Percentiles rank a stretch among this genome's conserved stretches.
phyloP scores from a whole-genome alignment of 176 grass and related monocot genomes.

The Oryza glumipatula region DNA sequence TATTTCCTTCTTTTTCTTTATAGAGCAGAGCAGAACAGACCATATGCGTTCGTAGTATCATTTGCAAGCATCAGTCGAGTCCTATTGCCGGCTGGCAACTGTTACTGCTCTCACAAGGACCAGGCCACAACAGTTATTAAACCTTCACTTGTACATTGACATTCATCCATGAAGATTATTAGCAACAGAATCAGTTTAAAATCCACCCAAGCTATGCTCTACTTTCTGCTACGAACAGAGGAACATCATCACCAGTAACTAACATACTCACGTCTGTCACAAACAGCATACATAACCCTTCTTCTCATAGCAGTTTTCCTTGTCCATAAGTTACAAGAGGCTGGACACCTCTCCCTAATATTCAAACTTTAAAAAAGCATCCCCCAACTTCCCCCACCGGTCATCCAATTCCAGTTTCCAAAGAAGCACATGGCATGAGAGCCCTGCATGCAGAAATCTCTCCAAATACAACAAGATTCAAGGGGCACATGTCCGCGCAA shows the following conservation, averaged over 20 bases:
- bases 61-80: too few species aligned
- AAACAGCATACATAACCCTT: background rate
- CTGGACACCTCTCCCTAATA: background rate
- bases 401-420: background rate
- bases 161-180: background rate
- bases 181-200: background rate
- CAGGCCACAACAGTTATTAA: background rate
- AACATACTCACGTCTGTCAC: background rate
- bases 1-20: too few species aligned
- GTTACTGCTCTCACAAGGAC: background rate
- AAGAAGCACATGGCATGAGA: background rate
- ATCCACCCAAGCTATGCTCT: background rate
- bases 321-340: background rate
- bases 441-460: conserved; percentile 15
- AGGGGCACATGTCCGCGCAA: background rate
- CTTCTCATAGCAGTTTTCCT: background rate
- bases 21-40: too few species aligned
- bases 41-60: too few species aligned
- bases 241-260: background rate
- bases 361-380: background rate
- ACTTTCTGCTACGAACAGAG: background rate
- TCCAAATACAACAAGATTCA: conserved; percentile 12
- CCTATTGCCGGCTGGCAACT: background rate
- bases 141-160: background rate
- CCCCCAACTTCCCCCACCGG: background rate